These are phyloP conservation scores for Panellus pusillus DNA, from an alignment of 768 basidiomycete species.

Conservation along the genomic window DNA sequence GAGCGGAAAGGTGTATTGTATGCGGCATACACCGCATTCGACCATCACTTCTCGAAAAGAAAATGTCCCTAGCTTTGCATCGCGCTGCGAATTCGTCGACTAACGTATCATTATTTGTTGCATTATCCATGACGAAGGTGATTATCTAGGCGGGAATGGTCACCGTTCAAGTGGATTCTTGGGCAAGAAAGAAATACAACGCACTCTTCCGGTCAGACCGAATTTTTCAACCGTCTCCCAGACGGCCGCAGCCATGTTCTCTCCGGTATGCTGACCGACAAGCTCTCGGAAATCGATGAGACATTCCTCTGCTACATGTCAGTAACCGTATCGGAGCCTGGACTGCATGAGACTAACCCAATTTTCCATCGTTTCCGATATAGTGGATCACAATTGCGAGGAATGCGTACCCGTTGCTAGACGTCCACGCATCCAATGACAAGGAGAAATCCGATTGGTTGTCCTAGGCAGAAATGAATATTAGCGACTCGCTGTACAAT, in stretches of 20 bases:
- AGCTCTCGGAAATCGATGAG: slow-evolving; percentile 38
- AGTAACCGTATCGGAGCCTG: neutral
- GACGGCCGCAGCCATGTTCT: slow-evolving; percentile 30
- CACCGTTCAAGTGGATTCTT: too few species aligned
- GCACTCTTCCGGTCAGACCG: slow-evolving; percentile 24
- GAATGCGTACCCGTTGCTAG: slow-evolving; percentile 31
- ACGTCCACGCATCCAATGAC: slow-evolving; percentile 32
- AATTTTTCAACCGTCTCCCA: slow-evolving; percentile 31
- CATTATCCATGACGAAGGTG: slow-evolving; percentile 26
- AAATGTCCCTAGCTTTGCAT: slow-evolving; percentile 6
- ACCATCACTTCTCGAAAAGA: slow-evolving; percentile 24
- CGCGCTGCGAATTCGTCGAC: slow-evolving; percentile 21
- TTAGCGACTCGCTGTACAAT: too few species aligned
- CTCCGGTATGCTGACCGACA: slow-evolving; percentile 19
- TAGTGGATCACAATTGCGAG: slow-evolving; percentile 31
- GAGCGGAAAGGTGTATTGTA: slow-evolving; percentile 36
- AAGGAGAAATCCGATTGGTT: slow-evolving; percentile 7
- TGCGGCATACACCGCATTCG: slow-evolving; percentile 38
- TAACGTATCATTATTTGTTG: slow-evolving; percentile 36
- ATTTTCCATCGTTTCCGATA: slow-evolving; percentile 24
- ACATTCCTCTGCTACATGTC: neutral
- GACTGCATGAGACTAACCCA: slow-evolving; percentile 21
- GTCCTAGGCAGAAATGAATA: neutral
- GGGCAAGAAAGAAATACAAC: neutral
- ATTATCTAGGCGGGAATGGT: slow-evolving; percentile 23